Evolutionary conservation across 2,329 filamentous ascomycete species (phyloP), one percentile per base, ranked within the genome.

Genomic region (Hypoxylon sp.): DNA sequence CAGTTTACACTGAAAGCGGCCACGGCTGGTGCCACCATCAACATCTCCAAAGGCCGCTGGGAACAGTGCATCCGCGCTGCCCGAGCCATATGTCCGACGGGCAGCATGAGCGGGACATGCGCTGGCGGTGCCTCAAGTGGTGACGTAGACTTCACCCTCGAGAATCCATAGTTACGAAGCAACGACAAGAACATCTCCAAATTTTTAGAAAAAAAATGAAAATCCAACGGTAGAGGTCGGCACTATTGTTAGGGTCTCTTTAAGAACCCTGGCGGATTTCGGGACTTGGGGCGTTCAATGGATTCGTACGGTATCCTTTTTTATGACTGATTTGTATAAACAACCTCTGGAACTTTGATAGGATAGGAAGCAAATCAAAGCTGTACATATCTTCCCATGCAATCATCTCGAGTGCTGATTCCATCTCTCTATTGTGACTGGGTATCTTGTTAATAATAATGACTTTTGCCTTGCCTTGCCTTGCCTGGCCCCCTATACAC

Each of bases 31-130:
- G 80, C 82, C 21, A 84, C 81, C 15, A 87, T 88, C 75, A 84
- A 83, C 77, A 81, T 88, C 67, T 81, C 80, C 51, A 87, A 87
- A 78, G 81, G 80, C 19, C 78, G 82, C 24, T 87, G 86, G 85
- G 83, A 87, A 76, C 79, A 81, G 55, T 88, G 86, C 73, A 81
- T 88, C 56, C 81, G 84, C 44, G 86, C 86, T 15, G 86, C 86
- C 53, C 76, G 82, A 62, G 82, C 83, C 64, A 81, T 82, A 50
- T 87, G 85, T 74, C 84, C 84, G 19, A 83, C 81, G 6, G 85
- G 85, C 17, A 85, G 82, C 66, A 79, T 86, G 74, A 78, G 75
- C 42, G 83, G 78, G 27, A 82, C 81, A 1, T 87, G 85, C 74
- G 73, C 80, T 5, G 84, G 85, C 13, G 85, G 83, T 4, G 85